phyloP scores from a whole-genome alignment of 108 stramenopile species.

The Skeletonema costatum region DNA sequence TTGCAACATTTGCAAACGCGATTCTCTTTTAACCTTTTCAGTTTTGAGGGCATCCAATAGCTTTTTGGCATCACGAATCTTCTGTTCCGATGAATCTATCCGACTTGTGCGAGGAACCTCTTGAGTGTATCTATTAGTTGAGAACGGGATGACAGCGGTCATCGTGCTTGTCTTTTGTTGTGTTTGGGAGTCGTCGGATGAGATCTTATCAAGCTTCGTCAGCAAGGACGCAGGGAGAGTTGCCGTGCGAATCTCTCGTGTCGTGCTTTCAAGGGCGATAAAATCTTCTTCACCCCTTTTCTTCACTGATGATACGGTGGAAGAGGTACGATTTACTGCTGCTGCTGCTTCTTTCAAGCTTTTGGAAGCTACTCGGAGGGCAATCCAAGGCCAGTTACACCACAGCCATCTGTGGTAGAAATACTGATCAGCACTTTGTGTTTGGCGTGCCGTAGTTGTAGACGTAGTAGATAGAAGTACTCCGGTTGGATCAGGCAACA shows the following conservation, averaged over 20 bases:
- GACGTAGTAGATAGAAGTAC: background rate
- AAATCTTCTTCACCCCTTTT: slow-evolving; percentile 7
- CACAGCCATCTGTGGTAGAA: slow-evolving; percentile 72
- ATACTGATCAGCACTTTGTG: slow-evolving; percentile 25
- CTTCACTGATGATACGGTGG: background rate
- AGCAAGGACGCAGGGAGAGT: slow-evolving; percentile 1
- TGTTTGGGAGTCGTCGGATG: background rate
- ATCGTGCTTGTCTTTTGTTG: slow-evolving; percentile 10
- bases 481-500: slow-evolving; percentile 9
- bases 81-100: background rate
- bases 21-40: slow-evolving; percentile 31
- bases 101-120: background rate
- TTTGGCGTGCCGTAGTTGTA: slow-evolving; percentile 4
- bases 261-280: background rate
- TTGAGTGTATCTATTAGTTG: background rate
- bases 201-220: slow-evolving; percentile 29
- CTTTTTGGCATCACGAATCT: slow-evolving; percentile 27
- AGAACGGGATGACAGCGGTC: background rate
- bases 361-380: slow-evolving; percentile 37
- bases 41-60: slow-evolving; percentile 35
- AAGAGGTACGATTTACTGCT: slow-evolving; percentile 3
- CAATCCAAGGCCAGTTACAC: slow-evolving; percentile 79
- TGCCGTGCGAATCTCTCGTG: background rate
- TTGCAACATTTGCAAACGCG: background rate
- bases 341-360: slow-evolving; percentile 4